phyloP scores from a whole-genome alignment of 208 protist species.

The Trichomonas vaginalis region DNA sequence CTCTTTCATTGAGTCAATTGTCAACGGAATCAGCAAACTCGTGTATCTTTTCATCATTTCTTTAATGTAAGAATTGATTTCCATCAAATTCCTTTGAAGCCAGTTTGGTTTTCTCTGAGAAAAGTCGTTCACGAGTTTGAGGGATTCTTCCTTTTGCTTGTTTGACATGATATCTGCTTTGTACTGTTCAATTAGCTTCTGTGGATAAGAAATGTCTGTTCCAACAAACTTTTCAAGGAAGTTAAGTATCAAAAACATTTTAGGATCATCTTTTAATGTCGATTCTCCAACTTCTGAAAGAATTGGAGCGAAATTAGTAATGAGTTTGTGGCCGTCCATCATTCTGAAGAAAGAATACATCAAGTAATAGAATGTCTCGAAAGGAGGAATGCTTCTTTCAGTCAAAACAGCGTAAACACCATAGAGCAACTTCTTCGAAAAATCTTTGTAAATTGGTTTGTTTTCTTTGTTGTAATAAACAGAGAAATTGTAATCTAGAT shows the following conservation, averaged over 20 bases:
- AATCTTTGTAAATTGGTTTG: neutral
- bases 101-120: neutral
- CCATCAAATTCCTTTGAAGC: neutral
- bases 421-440: neutral
- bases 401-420: neutral
- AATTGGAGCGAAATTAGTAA: neutral
- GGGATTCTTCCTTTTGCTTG: neutral
- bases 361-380: neutral
- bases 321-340: neutral
- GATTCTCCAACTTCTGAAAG: neutral
- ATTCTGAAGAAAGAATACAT: neutral
- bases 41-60: neutral
- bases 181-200: neutral
- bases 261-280: neutral
- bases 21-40: neutral
- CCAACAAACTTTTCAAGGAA: neutral
- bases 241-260: neutral
- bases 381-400: neutral
- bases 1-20: neutral
- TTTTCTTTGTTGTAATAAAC: neutral
- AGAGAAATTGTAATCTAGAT: neutral
- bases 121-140: neutral
- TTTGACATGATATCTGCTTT: neutral
- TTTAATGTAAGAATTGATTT: neutral
- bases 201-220: neutral